Base-by-base conservation (phyloP, 2,329 filamentous ascomycete genomes). In the Monilinia fructicola region DNA sequence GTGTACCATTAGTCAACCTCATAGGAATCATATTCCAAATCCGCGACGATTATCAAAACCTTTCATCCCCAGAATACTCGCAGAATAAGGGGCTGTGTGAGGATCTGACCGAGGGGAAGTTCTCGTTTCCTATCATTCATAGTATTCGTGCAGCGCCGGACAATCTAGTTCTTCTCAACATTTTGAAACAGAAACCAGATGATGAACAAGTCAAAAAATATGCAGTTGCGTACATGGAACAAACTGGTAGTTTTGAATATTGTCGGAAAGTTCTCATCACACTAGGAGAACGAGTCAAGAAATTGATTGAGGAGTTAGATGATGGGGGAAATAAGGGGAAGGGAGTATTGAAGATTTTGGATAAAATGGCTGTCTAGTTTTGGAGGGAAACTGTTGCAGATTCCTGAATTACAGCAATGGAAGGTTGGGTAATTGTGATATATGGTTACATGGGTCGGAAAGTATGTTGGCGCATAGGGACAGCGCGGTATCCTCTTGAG, bases 51-150 rank as follows among this genome's bases (percentile, higher is more conserved):
- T 97, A 97, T 80, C 87, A 93, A 78, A 98, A 98, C 77, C 87
- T 99, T 54, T 85, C 84, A 40, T 86, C 83, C 23, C 81, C 80
- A n/a, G 83, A 88, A 74, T 97, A 97, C 81, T 88, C 88, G 48
- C 83, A 90, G 70, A 94, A 96, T 78, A 98, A 98, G 81, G 95
- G 94, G 60, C 85, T 97, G 72, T 96, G 92, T 78, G 94, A 98
- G 81, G 95, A 98, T 78, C 80, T 98, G 73, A 97, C 93, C 0
- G 95, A 98, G 80, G 94, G 94, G 70, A 98, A 98, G 83, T 97
- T 97, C 81, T 94, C 90, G 35, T 97, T 97, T 77, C 93, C 93
- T 52, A 89, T 98, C 74, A 97, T 98, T 74, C 94, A 98, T 80
- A 90, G 90, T 77, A 96, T 98, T 72, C 90, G 91, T 68, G 81